These are phyloP conservation scores for Sporothrix protearum DNA, from an alignment of 2,329 filamentous ascomycete species.

Conservation along the genomic window DNA sequence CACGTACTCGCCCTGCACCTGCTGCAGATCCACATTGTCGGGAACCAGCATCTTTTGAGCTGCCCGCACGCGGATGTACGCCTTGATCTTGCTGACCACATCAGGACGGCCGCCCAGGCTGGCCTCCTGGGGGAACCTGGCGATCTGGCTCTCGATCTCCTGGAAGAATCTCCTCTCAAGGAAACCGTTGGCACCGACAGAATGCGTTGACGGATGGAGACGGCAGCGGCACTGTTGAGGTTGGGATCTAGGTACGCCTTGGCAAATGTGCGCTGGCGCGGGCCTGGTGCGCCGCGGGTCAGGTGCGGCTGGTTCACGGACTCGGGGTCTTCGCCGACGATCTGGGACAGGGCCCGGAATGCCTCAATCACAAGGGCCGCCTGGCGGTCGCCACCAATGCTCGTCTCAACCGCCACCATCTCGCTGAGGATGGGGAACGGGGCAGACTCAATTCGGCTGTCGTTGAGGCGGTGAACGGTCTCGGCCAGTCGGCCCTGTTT, in stretches of 20 bases:
- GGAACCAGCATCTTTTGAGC: conserved; percentile 78
- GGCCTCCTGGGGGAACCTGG: conserved; percentile 82
- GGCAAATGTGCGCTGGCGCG: conserved; percentile 73
- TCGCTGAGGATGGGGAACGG: conserved; percentile 72
- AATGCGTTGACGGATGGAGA: conserved; percentile 72
- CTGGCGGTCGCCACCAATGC: conserved; percentile 55
- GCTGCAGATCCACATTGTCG: conserved; percentile 76
- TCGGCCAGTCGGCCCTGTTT: conserved; percentile 80
- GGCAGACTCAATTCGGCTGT: conserved; percentile 60
- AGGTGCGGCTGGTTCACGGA: conserved; percentile 37
- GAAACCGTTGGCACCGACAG: conserved; percentile 71
- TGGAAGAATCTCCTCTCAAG: conserved; percentile 77
- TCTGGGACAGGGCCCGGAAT: conserved; percentile 74
- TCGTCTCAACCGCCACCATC: conserved; percentile 66
- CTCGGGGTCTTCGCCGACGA: conserved; percentile 68
- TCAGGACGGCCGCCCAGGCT: conserved; percentile 86
- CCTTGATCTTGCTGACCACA: conserved; percentile 83
- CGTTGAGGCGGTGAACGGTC: conserved; percentile 75
- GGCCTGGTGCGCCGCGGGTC: conserved; percentile 56
- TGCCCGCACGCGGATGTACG: conserved; percentile 79
- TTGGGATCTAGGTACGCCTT: conserved; percentile 73
- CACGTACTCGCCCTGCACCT: conserved; percentile 75
- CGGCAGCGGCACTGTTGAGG: conserved; percentile 58
- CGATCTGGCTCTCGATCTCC: conserved; percentile 72
- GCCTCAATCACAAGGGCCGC: conserved; percentile 74